Conservation (phyloP, 768 basidiomycete species). For the Leccinum barrowsii region DNA sequence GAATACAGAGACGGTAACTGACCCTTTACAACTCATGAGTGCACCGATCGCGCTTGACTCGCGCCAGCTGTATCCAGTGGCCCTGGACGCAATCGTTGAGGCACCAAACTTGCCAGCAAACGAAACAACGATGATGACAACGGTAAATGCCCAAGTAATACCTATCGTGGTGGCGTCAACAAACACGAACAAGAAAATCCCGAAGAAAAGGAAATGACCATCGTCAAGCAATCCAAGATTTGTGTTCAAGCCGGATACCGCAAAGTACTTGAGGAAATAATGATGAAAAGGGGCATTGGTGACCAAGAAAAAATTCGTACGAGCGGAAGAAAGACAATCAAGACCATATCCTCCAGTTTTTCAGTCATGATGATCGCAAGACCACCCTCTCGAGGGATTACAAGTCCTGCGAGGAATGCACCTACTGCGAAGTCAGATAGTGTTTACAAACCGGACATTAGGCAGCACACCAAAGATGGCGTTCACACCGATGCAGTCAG, state of each 20-base stretch:
- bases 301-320: conserved; percentile 33
- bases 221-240: conserved; percentile 80
- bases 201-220: conserved; percentile 38
- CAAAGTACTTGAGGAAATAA: conserved; percentile 68
- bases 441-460: background rate
- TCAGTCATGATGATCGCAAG: conserved; percentile 86
- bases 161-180: conserved; percentile 35
- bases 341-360: conserved; percentile 92
- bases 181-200: background rate
- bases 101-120: conserved; percentile 92
- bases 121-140: conserved; percentile 73
- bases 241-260: conserved; percentile 86
- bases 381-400: conserved; percentile 85
- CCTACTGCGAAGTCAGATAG: conserved; percentile 35
- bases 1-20: conserved; percentile 1
- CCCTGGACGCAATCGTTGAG: conserved; percentile 66
- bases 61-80: conserved; percentile 70
- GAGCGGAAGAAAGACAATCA: conserved; percentile 84
- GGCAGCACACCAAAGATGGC: conserved; percentile 72
- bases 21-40: conserved; percentile 96
- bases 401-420: conserved; percentile 77
- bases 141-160: conserved; percentile 84
- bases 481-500: conserved; percentile 88
- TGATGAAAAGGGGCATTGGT: background rate
- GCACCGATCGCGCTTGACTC: conserved; percentile 84